These are phyloP conservation scores for Ceratobasidium sp. DNA, from an alignment of 1,284 basidiomycete genomes.

Conservation along the genomic window DNA sequence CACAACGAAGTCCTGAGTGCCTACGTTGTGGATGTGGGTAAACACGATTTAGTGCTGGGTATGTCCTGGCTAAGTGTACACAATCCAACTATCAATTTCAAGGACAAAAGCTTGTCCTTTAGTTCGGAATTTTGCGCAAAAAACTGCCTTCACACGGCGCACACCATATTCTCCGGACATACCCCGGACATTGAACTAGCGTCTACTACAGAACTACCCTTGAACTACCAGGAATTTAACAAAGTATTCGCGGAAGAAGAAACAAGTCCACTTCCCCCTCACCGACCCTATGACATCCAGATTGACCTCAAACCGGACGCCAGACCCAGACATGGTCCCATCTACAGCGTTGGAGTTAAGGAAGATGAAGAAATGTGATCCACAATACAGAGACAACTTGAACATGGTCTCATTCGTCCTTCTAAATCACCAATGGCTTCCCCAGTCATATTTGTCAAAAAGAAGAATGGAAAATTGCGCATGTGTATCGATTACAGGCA, in stretches of 20 bases:
- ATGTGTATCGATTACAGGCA: conserved; percentile 63
- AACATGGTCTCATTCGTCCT: conserved; percentile 53
- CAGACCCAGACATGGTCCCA: too few species aligned
- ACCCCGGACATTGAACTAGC: not conserved
- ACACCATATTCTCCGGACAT: not conserved
- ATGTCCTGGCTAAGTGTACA: too few species aligned
- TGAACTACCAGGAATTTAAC: conserved; percentile 47
- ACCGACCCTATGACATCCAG: conserved; percentile 45
- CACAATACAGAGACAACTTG: conserved; percentile 33
- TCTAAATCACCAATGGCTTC: conserved; percentile 58
- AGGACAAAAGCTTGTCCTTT: too few species aligned
- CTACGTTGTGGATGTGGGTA: conserved; percentile 22
- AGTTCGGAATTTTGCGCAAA: not conserved
- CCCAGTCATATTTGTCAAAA: conserved; percentile 64
- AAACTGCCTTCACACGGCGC: not conserved
- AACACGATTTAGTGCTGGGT: too few species aligned
- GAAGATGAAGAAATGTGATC: conserved; percentile 17
- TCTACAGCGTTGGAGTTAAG: conserved; percentile 3
- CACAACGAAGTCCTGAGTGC: too few species aligned
- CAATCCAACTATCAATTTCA: too few species aligned
- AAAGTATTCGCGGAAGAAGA: conserved; percentile 45
- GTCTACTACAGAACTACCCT: too few species aligned
- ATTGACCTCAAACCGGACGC: conserved; percentile 44
- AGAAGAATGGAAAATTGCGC: conserved; percentile 61
- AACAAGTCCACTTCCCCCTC: conserved; percentile 45